Base-by-base conservation (phyloP, 805 yeast species). In the Candida nanaspora region DNA sequence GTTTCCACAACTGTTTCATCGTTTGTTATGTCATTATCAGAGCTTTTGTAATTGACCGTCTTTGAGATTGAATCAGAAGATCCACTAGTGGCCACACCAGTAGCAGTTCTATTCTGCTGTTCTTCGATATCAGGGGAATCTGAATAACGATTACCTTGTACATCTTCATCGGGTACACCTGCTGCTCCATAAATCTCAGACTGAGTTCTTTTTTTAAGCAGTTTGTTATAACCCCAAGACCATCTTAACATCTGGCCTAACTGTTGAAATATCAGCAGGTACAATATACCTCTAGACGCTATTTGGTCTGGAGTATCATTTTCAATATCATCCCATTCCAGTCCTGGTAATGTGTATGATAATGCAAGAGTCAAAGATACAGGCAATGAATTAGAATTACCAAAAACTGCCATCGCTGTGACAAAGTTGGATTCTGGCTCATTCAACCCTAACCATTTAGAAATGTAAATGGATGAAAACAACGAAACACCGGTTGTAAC, bases 351-450 rank as follows among this genome's bases (percentile, higher is more conserved):
- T 0, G 91, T 80, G 55, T 80, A 81, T 1, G 89, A 80, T 47
- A 84, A 66, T 1, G 95, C 82, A 42, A 93, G 66, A 1, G 93
- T 84, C 48, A 93, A 70, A 0, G 96, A 87, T 2, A 91, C 98
- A 0, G 98, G 98, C 41, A 91, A 72, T 10, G 95, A 85, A 67
- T 91, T 91, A 34, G 96, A 86, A 63, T 91, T 93, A 40, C 97
- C 98, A 63, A 91, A 91, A 6, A 89, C 96, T 2, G 93, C 87
- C 94, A 93, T 93, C 2, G 96, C 98, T 19, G 94, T 83, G 38
- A 93, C 96, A 53, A 86, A 91, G 63, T 91, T 89, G 3, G 86
- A 57, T 62, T 93, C 97, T 13, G 85, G 77, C 37, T 67, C 75
- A 51, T 84, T 84, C 51, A 93, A 65, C 7, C 62, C 53, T 46